Conservation (phyloP, 306 rosid species). For the Prunus fruticosa region DNA sequence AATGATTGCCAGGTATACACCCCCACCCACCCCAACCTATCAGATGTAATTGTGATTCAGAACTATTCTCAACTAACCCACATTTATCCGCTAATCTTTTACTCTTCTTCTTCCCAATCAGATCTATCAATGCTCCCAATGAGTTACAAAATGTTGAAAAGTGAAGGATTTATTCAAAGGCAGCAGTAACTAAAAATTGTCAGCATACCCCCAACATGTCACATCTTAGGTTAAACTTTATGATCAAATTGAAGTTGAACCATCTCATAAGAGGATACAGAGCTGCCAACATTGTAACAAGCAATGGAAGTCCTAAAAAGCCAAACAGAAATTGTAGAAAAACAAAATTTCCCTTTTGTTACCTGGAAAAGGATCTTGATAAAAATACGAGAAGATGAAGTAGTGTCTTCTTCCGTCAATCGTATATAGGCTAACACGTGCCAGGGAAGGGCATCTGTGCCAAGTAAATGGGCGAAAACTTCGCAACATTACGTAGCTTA, state of each 20-base stretch:
- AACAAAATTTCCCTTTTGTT: neutral
- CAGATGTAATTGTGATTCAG: neutral
- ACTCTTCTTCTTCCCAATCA: neutral
- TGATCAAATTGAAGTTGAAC: neutral
- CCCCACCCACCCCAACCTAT: neutral
- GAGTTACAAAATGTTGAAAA: neutral
- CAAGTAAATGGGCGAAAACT: conserved; percentile 90
- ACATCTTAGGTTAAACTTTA: neutral
- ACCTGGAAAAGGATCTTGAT: conserved; percentile 94
- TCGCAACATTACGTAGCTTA: conserved; percentile 74
- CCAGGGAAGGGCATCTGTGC: conserved; percentile 92
- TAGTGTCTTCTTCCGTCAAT: conserved; percentile 85
- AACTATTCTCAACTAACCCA: neutral
- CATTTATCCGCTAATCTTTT: neutral
- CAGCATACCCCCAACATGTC: too few species aligned
- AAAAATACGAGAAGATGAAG: conserved; percentile 84
- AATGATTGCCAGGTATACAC: neutral
- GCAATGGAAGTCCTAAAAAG: neutral
- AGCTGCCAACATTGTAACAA: neutral
- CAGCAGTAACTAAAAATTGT: neutral
- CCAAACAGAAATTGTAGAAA: neutral
- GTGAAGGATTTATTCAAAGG: neutral
- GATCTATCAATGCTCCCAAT: neutral
- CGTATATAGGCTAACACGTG: conserved; percentile 75
- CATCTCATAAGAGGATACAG: neutral